These are phyloP conservation scores for Rhizopogon rudus DNA, from an alignment of 768 basidiomycete genomes.

Conservation along the genomic window DNA sequence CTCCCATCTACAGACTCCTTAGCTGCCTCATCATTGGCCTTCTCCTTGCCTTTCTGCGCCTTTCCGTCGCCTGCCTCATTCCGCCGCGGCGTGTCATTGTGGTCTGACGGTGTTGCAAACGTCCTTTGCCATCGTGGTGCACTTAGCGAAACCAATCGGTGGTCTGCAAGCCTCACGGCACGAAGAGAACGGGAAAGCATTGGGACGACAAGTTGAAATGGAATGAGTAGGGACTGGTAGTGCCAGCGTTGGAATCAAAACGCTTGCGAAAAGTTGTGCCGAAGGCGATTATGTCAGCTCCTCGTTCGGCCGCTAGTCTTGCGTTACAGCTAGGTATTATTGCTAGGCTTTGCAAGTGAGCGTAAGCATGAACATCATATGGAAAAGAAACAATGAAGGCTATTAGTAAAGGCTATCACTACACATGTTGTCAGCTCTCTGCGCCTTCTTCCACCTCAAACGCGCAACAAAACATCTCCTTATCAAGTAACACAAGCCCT, in stretches of 20 bases:
- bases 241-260: background rate
- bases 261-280: background rate
- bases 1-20: conserved; percentile 24
- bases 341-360: background rate
- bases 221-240: background rate
- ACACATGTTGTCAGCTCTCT: background rate
- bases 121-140: conserved; percentile 31
- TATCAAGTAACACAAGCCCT: conserved; percentile 70
- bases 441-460: conserved; percentile 59
- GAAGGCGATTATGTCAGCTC: conserved; percentile 3
- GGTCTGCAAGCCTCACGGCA: conserved; percentile 41
- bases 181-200: conserved; percentile 68
- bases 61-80: conserved; percentile 25
- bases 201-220: background rate
- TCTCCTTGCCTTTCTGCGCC: conserved; percentile 29
- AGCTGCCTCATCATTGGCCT: conserved; percentile 28
- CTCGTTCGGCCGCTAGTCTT: background rate
- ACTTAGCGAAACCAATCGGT: conserved; percentile 31
- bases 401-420: background rate
- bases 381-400: background rate
- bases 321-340: background rate
- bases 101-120: conserved; percentile 45
- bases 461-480: conserved; percentile 79
- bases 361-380: too few species aligned
- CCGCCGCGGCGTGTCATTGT: conserved; percentile 13